Conservation (phyloP, 352 stramenopile species). For the Phytophthora podocarpi region DNA sequence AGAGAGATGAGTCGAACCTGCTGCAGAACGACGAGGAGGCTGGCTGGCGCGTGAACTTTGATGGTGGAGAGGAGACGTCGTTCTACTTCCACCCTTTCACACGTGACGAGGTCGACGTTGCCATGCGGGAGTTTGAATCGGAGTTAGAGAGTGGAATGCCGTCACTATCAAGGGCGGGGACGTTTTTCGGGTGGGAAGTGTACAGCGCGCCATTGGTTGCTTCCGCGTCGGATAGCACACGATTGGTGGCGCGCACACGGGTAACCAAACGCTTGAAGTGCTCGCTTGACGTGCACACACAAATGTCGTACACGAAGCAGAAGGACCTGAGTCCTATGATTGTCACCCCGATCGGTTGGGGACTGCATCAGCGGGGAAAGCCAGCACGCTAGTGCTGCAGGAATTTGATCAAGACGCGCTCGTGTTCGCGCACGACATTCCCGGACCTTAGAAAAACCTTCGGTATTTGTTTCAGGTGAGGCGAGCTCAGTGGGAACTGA, state of each 20-base stretch:
- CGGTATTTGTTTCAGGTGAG: constrained; percentile 28
- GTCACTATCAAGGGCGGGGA: constrained; percentile 12
- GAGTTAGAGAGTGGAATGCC: neutral
- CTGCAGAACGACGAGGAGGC: neutral
- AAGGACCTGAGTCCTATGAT: constrained; percentile 37
- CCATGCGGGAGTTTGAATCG: constrained; percentile 24
- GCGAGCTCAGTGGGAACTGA: constrained; percentile 16
- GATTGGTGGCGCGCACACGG: constrained; percentile 8
- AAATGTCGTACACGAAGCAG: constrained; percentile 23
- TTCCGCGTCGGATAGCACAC: constrained; percentile 26
- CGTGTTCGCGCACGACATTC: constrained; percentile 33
- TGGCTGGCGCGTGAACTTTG: constrained; percentile 25
- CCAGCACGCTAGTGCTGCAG: constrained; percentile 32
- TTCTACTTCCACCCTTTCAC: constrained; percentile 41
- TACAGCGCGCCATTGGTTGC: constrained; percentile 22
- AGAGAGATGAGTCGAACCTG: constrained; percentile 19
- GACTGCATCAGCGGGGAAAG: constrained; percentile 20
- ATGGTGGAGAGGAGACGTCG: constrained; percentile 8
- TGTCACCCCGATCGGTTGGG: constrained; percentile 28
- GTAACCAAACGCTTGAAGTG: constrained; percentile 20
- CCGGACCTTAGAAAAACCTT: constrained; percentile 13
- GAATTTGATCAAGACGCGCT: constrained; percentile 30
- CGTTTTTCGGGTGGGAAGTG: constrained; percentile 39
- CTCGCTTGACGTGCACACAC: constrained; percentile 15
- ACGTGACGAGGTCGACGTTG: constrained; percentile 18